Base-by-base conservation (phyloP, 768 basidiomycete species). In the Hydnum rufescens region DNA sequence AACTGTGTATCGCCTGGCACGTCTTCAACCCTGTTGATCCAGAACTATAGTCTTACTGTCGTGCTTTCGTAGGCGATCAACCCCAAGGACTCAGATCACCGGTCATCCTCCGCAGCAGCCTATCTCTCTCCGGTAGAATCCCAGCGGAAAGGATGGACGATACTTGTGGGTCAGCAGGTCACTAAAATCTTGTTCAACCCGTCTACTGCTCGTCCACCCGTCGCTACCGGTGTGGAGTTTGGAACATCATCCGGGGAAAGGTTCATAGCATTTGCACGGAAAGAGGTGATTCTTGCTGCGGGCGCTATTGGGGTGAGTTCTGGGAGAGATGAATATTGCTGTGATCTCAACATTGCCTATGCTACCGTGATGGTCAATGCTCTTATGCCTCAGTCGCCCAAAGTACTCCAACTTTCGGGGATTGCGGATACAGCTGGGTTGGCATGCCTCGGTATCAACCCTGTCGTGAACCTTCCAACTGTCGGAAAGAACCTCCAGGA, bases 71-170 rank as follows among this genome's bases (percentile, higher is more conserved):
- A 61, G 61, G 57, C 54, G 30, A 67, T 75, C n/a, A 67, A 71
- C 58, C 70, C 69, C 67, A 68, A 70, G 55, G 68, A 71, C 32
- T 56, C 58, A 6, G 74, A 74, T 54, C 70, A 74, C 53, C 70
- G 76, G 13, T 73, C 74, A 3, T 76, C 74, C 1, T 73, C 75
- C 0, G 71, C 68, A 4, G 63, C 68, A 49, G 74, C 75, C 0
- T 78, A 77, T 56, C 66, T 74, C 25, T 70, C 72, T 0, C 76
- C 76, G 8, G 71, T 76, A 4, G 71, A 76, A 58, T 62, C 54
- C 36, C 54, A 58, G 28, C 66, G 74, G 29, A 66, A 66, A 0
- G 74, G 73, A 57, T 74, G 73, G 72, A 60, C 73, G 25, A 72
- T 72, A 3, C 63, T 78, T 8, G 67, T 65, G 1, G 53, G 56